Base-by-base conservation (phyloP, 2,329 filamentous ascomycete species). In the Arachnomyces sp. region DNA sequence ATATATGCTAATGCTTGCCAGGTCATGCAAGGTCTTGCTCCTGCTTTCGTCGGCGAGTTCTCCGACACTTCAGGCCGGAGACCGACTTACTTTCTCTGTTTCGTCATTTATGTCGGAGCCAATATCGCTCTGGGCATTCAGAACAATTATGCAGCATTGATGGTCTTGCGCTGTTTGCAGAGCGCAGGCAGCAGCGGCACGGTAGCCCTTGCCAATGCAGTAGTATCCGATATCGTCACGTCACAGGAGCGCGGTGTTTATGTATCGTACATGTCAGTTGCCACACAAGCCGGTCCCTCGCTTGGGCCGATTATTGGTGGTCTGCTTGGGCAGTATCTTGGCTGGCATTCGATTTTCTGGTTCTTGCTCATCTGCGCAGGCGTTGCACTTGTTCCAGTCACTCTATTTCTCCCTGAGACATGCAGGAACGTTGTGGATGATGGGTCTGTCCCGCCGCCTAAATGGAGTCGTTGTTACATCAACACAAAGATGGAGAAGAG, bases 261-360 rank as follows among this genome's bases (percentile, higher is more conserved):
- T 9, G 20, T 25, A 5, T 75, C 72, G 41, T 89, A 84, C 53
- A 81, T 89, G 65, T 82, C 77, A 37, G 73, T 79, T 44, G 75
- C 79, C n/a, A 73, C 71, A 25, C 70, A 69, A 3, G 78, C 74
- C 12, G 67, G 62, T 1, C 66, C 66, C 1, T 56, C 67, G 3
- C 53, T 83, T 5, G 66, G 76, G 0, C 79, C 81, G 0, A 51
- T 82, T 1, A 63, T 84, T 3, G 81, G 82, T 11, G 82, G 81
- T 1, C 47, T 84, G 1, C 58, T 86, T 13, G 70, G 71, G 13
- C 66, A 82, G 47, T 81, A 73, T 44, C 66, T 82, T 0, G 78
- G 77, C 7, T 85, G 81, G 81, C 65, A 74, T n/a, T 69, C 74
- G 40, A 76, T 82, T 41, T 84, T 84, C 50, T 84, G 79, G 79